phyloP scores from a whole-genome alignment of 768 basidiomycete species.

The Saitozyma podzolica region DNA sequence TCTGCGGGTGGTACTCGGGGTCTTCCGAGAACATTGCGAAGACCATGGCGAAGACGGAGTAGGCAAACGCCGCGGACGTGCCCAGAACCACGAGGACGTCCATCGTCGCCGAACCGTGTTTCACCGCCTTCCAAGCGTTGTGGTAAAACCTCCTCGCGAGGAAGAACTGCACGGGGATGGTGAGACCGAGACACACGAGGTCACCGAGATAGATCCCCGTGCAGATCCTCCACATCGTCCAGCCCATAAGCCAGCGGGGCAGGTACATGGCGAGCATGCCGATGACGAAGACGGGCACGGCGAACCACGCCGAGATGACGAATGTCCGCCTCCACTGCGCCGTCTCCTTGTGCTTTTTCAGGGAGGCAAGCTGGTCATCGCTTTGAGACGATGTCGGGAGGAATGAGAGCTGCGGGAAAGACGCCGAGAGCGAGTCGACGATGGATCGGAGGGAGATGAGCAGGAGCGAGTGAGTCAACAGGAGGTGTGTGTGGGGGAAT shows the following conservation, averaged over 20 bases:
- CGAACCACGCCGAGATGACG: slow-evolving; percentile 71
- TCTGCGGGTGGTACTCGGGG: slow-evolving; percentile 71
- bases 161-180: slow-evolving; percentile 91
- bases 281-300: slow-evolving; percentile 90
- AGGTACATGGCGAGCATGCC: slow-evolving; percentile 73
- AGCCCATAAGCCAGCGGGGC: slow-evolving; percentile 50
- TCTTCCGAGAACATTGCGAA: slow-evolving; percentile 59
- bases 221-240: slow-evolving; percentile 56
- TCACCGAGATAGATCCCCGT: slow-evolving; percentile 78
- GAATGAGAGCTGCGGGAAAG: slow-evolving; percentile 47
- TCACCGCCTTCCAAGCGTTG: slow-evolving; percentile 85
- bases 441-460: slow-evolving; percentile 49
- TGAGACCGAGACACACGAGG: slow-evolving; percentile 69
- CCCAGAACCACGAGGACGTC: slow-evolving; percentile 96
- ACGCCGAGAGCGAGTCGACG: slow-evolving; percentile 43
- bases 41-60: slow-evolving; percentile 74
- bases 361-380: slow-evolving; percentile 50
- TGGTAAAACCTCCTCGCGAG: slow-evolving; percentile 82
- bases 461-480: slow-evolving; percentile 45
- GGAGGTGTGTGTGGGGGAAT: slow-evolving; percentile 38
- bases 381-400: slow-evolving; percentile 45
- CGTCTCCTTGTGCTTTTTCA: slow-evolving; percentile 51
- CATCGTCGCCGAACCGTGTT: slow-evolving; percentile 90
- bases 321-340: slow-evolving; percentile 72
- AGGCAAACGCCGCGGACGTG: slow-evolving; percentile 89